Evolutionary conservation across 2,329 filamentous ascomycete genomes (phyloP).

Genomic region (Piedraia hortae): DNA sequence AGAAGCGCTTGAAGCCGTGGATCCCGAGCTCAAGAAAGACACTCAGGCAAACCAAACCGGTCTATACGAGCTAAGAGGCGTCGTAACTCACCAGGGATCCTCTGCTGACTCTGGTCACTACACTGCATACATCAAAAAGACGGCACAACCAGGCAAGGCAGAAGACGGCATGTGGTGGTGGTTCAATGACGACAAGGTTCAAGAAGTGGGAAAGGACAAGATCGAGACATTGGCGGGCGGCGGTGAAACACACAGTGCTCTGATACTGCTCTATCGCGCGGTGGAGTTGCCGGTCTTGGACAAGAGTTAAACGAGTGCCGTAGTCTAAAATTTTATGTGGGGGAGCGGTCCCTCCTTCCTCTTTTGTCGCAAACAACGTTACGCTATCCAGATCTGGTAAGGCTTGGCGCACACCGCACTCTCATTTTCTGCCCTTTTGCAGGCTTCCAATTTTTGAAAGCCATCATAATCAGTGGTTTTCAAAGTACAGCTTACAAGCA

Average conservation of each 20-base stretch:
- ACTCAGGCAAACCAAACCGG: conserved; percentile 77
- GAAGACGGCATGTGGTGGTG: conserved; percentile 98
- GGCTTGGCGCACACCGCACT: too few species aligned
- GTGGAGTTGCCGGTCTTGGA: conserved; percentile 36
- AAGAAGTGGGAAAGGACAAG: conserved; percentile 73
- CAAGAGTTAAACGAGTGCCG: too few species aligned
- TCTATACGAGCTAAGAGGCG: conserved; percentile 75
- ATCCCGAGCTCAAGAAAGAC: conserved; percentile 46
- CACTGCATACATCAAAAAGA: conserved; percentile 92
- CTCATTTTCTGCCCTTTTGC: too few species aligned
- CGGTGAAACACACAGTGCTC: conserved; percentile 51
- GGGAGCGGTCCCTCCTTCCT: too few species aligned
- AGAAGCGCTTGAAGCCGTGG: conserved; percentile 54
- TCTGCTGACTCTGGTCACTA: conserved; percentile 96
- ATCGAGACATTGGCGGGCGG: conserved; percentile 75
- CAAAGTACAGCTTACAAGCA: too few species aligned
- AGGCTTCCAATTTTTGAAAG: too few species aligned
- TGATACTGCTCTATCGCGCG: conserved; percentile 54
- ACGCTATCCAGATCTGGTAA: too few species aligned
- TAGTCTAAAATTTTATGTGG: too few species aligned
- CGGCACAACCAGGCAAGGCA: conserved; percentile 49
- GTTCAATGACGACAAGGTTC: conserved; percentile 97
- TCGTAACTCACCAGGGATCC: conserved; percentile 88
- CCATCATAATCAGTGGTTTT: too few species aligned
- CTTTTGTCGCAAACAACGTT: too few species aligned